These are phyloP conservation scores for Colletotrichum phormii DNA, from an alignment of 2,329 filamentous ascomycete genomes.

Conservation along the genomic window DNA sequence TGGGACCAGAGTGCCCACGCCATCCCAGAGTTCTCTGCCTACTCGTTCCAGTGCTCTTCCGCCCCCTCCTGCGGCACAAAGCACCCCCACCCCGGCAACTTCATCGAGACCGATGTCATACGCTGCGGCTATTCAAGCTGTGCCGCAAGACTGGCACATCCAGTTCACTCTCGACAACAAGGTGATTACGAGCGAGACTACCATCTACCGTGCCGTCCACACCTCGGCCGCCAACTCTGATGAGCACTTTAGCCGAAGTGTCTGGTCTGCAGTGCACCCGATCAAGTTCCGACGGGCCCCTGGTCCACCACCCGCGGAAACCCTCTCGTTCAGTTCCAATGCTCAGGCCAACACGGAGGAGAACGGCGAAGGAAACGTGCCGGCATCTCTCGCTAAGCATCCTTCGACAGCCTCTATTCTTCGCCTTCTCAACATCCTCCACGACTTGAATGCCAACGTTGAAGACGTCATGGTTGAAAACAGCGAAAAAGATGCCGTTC, in stretches of 20 bases:
- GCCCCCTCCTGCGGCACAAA: slow-evolving; percentile 50
- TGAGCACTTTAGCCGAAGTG: slow-evolving; percentile 77
- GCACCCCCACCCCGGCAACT: slow-evolving; percentile 60
- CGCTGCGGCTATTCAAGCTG: slow-evolving; percentile 82
- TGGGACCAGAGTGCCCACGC: slow-evolving; percentile 86
- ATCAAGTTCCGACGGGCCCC: slow-evolving; percentile 91
- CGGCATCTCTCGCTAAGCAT: slow-evolving; percentile 84
- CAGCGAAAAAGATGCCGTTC: slow-evolving; percentile 68
- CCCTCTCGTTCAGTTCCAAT: slow-evolving; percentile 67
- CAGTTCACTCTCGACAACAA: slow-evolving; percentile 91
- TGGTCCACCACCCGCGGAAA: slow-evolving; percentile 83
- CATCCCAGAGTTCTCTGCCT: slow-evolving; percentile 68
- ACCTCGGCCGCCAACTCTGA: slow-evolving; percentile 64
- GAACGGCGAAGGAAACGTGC: slow-evolving; percentile 69
- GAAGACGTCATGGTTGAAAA: slow-evolving; percentile 89
- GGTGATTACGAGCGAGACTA: slow-evolving; percentile 89
- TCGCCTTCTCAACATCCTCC: slow-evolving; percentile 87
- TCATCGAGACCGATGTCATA: slow-evolving; percentile 80
- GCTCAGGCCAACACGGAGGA: slow-evolving; percentile 63
- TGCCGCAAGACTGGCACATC: slow-evolving; percentile 95
- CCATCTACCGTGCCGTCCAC: slow-evolving; percentile 94
- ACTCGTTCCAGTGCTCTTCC: slow-evolving; percentile 55
- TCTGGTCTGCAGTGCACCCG: slow-evolving; percentile 91
- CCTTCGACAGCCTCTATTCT: slow-evolving; percentile 89
- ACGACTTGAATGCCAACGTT: slow-evolving; percentile 91